These are phyloP conservation scores for Misopates orontium DNA, from an alignment of 257 asterid genomes.

Conservation along the genomic window DNA sequence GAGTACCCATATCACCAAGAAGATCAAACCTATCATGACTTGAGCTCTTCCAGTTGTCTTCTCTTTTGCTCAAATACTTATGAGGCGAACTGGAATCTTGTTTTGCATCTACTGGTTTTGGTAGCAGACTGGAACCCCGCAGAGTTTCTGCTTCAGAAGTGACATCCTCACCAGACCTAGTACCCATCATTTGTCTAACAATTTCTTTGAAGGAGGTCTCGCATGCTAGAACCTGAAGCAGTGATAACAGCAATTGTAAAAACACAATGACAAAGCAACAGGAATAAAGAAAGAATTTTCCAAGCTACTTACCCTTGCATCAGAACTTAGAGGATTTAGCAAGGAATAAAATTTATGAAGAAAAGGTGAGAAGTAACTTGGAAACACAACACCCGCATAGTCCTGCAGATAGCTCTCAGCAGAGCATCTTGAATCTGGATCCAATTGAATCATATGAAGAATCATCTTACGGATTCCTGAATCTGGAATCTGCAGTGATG, in stretches of 20 bases:
- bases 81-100: conserved; percentile 33
- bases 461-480: conserved; percentile 96
- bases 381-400: conserved; percentile 83
- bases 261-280: conserved; percentile 16
- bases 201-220: conserved; percentile 90
- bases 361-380: conserved; percentile 91
- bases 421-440: conserved; percentile 81
- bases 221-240: conserved; percentile 85
- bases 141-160: conserved; percentile 34
- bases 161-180: conserved; percentile 40
- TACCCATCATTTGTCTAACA: conserved; percentile 83
- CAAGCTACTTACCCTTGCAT: conserved; percentile 78
- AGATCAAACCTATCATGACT: conserved; percentile 68
- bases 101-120: conserved; percentile 37
- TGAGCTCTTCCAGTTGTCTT: conserved; percentile 49
- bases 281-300: conserved; percentile 15
- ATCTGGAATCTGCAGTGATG: conserved; percentile 81
- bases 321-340: conserved; percentile 86
- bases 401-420: conserved; percentile 93
- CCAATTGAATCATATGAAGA: conserved; percentile 97
- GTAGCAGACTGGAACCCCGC: conserved; percentile 33
- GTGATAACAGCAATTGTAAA: conserved; percentile 21
- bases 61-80: conserved; percentile 38
- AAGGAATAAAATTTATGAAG: conserved; percentile 90
- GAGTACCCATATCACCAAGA: conserved; percentile 68